Percentiles rank a stretch among this genome's conserved stretches.
These are phyloP conservation scores for Candida rishiriensis DNA, from an alignment of 805 yeast genomes.

Conservation along the genomic window DNA sequence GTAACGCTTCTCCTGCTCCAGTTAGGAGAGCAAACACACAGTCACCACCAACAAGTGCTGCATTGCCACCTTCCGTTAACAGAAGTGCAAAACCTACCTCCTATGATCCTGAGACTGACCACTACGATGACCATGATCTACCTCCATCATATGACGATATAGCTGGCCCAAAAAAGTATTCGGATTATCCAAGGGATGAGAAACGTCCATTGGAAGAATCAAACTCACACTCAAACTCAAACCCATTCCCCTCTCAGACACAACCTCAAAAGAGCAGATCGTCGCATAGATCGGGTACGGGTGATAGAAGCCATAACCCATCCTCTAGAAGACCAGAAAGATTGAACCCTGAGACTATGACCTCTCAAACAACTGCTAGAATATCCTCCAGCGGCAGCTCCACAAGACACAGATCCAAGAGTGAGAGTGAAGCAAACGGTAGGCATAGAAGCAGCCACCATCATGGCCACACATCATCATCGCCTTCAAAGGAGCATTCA, in stretches of 20 bases:
- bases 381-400: slow-evolving; percentile 23
- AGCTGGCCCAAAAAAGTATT: slow-evolving; percentile 41
- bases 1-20: slow-evolving; percentile 8
- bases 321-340: slow-evolving; percentile 19
- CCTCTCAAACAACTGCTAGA: slow-evolving; percentile 22
- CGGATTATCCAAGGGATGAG: slow-evolving; percentile 55
- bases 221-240: slow-evolving; percentile 17
- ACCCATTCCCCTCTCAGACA: slow-evolving; percentile 22
- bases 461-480: slow-evolving; percentile 6
- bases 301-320: slow-evolving; percentile 4
- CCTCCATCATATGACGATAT: slow-evolving; percentile 74
- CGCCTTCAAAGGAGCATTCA: slow-evolving; percentile 15
- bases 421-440: slow-evolving; percentile 24
- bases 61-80: slow-evolving; percentile 2
- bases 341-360: slow-evolving; percentile 15
- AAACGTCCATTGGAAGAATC: slow-evolving; percentile 20
- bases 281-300: background rate
- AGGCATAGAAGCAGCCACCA: slow-evolving; percentile 5
- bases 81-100: slow-evolving; percentile 6
- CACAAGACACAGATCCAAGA: slow-evolving; percentile 26
- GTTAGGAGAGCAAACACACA: background rate
- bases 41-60: background rate
- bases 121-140: slow-evolving; percentile 23
- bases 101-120: slow-evolving; percentile 24
- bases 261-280: slow-evolving; percentile 5